Base-by-base conservation (phyloP, 176 grass and related monocot species). In the Urochloa ruziziensis region DNA sequence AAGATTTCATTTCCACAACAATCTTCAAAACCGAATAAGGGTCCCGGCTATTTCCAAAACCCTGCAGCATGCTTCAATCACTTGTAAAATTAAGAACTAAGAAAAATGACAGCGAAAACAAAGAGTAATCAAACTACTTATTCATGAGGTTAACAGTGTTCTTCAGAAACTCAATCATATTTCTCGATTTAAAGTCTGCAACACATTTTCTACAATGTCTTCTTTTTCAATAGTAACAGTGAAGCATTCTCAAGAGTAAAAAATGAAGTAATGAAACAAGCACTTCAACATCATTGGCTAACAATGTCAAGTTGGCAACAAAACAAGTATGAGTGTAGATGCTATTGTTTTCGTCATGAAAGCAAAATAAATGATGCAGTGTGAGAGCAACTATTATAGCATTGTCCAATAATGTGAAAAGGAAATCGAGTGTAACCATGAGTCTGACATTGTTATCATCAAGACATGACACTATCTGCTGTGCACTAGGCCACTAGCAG, bases 1-100 rank as follows among this genome's bases (percentile, higher is more conserved):
- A 81, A 57, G 87, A 84, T 90, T 98, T 98, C 92, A 98, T 98
- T 85, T 98, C 95, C 49, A 90, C 79, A 70, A 95, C 95, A 77
- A 91, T 88, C 72, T 91, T 95, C 67, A 90, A 54, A 85, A 95
- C 86, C 89, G 92, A 91, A 95, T 78, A 56, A 36, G 89, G 84
- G 77, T 93, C 90, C 89, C 25, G 81, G 79, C 75, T 89, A 67
- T 82, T 80, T 78, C 84, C 84, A 61, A 98, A 90, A 89, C 95
- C 90, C 92, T 98, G 88, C 53, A 90, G 53, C 64, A 82, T 81
- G 60, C 74, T 71, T 84, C 51, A 83, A 80, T 76, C 48, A 82
- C 70, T 87, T 89, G 37, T 58, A 80, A 36, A 82, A 28, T 83
- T 80, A 83, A 77, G 21, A 39, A 35, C 24, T 59, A 47, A 78